Evolutionary conservation across 257 asterid species (phyloP), one percentile per base, ranked within the genome.

Genomic region (Parsonsia alboflavescens): DNA sequence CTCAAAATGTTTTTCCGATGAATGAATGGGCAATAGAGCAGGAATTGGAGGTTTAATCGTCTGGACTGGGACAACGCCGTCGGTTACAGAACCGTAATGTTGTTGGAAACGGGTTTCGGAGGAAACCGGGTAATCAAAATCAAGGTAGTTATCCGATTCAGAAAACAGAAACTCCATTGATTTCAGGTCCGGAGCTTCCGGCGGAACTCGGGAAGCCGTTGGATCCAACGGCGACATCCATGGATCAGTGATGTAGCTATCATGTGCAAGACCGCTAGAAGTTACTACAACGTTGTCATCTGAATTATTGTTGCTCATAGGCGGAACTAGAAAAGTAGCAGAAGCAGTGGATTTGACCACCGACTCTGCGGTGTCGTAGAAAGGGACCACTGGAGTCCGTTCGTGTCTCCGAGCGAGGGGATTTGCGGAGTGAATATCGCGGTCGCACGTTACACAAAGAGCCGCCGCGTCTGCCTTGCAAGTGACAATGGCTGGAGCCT

Each of bases 391-490:
- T 7, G 92, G 85, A 3, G 75, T 74, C 45, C 97, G 89, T 72
- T 91, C 93, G 83, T 91, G 79, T 78, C 97, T 92, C 33, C 83
- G 75, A 4, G 97, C 91, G 0, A 91, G 77, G 1, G 97, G 96
- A 67, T 91, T 91, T 0, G 96, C 97, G 0, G 93, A 80, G 84
- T 91, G 96, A 73, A 91, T 89, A 74, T 89, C 97, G 49, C 81
- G 86, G 88, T 91, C 97, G 68, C 97, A 91, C 50, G 87, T 58
- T 80, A 80, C 86, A 57, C 97, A 91, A 12, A 91, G 88, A 0
- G 93, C 83, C n/a, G 97, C 96, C 1, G 97, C 93, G 71, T 91
- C 97, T 0, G 97, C 97, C 79, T 82, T 82, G 84, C 97, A 89
- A 28, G 89, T 86, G 78, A 91, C 82, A 53, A 82, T 77, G 15